Evolutionary conservation across 2,329 filamentous ascomycete species (phyloP).

Genomic region (Penicillium sp.): DNA sequence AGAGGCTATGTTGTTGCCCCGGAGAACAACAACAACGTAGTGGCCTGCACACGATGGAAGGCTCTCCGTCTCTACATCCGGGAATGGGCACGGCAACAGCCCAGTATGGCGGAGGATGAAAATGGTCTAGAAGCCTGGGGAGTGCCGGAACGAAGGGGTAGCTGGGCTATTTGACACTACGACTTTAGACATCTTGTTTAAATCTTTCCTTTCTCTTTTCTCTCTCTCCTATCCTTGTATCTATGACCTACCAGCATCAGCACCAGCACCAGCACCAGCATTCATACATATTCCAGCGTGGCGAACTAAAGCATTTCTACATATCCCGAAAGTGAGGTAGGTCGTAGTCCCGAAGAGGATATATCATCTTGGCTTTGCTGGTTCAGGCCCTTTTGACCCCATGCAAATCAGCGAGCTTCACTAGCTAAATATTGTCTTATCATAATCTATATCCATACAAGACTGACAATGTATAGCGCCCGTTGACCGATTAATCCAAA

Average conservation of each 20-base stretch:
- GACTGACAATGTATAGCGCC: neutral
- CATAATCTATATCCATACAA: neutral
- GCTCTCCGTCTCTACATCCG: conserved; percentile 79
- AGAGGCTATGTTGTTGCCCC: conserved; percentile 69
- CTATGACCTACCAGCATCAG: neutral
- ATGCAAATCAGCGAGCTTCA: neutral
- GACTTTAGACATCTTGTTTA: neutral
- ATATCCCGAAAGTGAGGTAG: neutral
- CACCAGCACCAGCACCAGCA: neutral
- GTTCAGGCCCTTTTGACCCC: neutral
- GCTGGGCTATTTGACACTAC: conserved; percentile 57
- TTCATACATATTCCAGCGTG: neutral
- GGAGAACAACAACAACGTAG: conserved; percentile 46
- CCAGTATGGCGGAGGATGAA: conserved; percentile 62
- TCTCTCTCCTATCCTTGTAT: neutral
- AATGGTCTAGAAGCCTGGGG: conserved; percentile 64
- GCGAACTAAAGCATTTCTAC: neutral
- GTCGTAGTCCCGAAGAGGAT: neutral
- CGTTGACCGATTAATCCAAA: neutral
- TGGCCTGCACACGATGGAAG: conserved; percentile 72
- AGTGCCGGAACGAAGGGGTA: conserved; percentile 57
- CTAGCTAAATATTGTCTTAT: neutral
- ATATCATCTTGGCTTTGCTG: neutral
- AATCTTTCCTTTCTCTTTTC: neutral
- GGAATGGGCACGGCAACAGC: conserved; percentile 89